Evolutionary conservation across 2,329 filamentous ascomycete genomes (phyloP).

Genomic region (Fonsecaea pugnacius): DNA sequence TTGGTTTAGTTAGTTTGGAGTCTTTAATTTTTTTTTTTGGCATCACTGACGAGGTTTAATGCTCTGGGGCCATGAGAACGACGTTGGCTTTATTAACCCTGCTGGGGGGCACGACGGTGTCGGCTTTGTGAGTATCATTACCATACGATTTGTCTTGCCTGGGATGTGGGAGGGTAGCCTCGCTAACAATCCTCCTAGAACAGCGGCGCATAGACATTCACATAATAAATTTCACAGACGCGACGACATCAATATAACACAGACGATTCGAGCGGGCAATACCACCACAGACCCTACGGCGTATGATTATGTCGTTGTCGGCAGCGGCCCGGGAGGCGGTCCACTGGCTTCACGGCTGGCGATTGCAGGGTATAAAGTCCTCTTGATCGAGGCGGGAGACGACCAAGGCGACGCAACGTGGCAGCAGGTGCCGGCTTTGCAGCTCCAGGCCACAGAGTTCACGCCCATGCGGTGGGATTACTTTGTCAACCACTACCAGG

Average conservation of each 20-base stretch:
- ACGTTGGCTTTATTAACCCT: constrained; percentile 8
- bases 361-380: constrained; percentile 42
- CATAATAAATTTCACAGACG: constrained; percentile 17
- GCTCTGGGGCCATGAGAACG: constrained; percentile 3
- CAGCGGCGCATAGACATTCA: constrained; percentile 13
- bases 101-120: constrained; percentile 12
- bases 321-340: constrained; percentile 46
- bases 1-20: neutral
- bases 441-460: constrained; percentile 41
- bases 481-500: constrained; percentile 44
- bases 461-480: constrained; percentile 43
- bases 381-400: constrained; percentile 47
- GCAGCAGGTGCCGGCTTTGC: constrained; percentile 41
- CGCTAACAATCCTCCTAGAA: neutral
- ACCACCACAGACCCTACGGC: constrained; percentile 11
- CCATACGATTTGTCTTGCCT: neutral
- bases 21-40: too few species aligned
- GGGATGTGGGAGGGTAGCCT: too few species aligned
- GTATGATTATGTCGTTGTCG: constrained; percentile 48
- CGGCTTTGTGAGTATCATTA: constrained; percentile 14
- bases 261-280: neutral
- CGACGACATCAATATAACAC: constrained; percentile 19
- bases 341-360: constrained; percentile 45
- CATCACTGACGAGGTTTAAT: neutral
- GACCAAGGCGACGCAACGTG: constrained; percentile 43